Evolutionary conservation across 2,329 filamentous ascomycete species (phyloP).

Genomic region (Aphanocladium album): DNA sequence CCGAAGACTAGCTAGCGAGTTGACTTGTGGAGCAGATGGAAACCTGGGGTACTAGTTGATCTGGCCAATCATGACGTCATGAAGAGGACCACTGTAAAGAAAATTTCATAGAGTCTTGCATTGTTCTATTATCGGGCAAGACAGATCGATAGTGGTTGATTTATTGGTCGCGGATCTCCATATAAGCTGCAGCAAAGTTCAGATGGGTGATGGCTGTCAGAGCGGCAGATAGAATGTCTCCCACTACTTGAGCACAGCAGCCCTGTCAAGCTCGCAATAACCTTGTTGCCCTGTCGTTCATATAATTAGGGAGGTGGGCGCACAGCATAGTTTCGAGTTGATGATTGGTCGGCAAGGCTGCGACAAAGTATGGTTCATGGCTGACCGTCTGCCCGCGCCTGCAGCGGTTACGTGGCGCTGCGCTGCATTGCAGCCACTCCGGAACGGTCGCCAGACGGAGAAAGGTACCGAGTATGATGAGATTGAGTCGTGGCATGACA

Average conservation of each 20-base stretch:
- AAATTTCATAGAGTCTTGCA: background rate
- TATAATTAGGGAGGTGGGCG: no score
- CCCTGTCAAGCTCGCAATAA: no score
- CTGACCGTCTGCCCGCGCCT: no score
- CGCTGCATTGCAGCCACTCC: background rate
- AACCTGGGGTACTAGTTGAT: background rate
- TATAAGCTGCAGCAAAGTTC: background rate
- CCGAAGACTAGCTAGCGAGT: background rate
- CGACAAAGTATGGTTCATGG: no score
- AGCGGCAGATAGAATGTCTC: no score
- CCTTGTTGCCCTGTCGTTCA: no score
- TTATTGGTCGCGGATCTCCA: background rate
- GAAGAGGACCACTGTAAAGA: background rate
- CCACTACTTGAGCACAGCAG: no score
- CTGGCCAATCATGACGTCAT: background rate
- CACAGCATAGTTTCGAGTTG: no score
- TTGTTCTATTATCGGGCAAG: background rate
- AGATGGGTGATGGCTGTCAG: no score
- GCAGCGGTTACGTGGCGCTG: background rate
- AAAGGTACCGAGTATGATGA: background rate
- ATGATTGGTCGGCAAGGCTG: no score
- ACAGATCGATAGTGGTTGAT: background rate
- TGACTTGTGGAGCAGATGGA: background rate
- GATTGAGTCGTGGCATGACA: background rate
- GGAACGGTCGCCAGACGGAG: background rate